These are phyloP conservation scores for Saccharomycopsis fodiens DNA, from an alignment of 805 yeast genomes.

Conservation along the genomic window DNA sequence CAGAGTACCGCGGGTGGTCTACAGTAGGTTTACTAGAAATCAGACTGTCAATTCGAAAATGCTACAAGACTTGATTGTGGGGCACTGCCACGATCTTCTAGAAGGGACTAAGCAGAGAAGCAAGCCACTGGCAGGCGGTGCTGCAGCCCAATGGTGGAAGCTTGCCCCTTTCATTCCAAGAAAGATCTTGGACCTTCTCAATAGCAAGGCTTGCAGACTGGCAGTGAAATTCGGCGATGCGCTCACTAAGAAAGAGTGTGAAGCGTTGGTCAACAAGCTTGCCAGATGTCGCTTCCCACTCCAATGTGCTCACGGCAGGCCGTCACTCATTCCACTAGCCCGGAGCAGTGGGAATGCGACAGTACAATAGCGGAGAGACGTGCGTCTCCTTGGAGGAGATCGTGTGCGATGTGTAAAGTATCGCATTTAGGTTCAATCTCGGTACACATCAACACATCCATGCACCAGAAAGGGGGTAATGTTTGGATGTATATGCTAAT, in stretches of 20 bases:
- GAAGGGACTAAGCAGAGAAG: not conserved
- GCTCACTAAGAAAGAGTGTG: constrained; percentile 38
- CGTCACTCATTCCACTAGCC: constrained; percentile 53
- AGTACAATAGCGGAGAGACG: no score
- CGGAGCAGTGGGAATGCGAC: no score
- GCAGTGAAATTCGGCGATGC: constrained; percentile 67
- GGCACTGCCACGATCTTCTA: constrained; percentile 32
- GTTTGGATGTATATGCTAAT: no score
- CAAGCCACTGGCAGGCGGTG: no score
- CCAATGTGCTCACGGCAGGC: constrained; percentile 84
- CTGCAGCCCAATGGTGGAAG: no score
- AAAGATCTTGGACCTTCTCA: constrained; percentile 41
- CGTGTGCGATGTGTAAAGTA: no score
- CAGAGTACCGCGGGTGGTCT: constrained; percentile 38
- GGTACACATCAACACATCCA: no score
- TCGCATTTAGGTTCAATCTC: no score
- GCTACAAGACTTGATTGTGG: constrained; percentile 34
- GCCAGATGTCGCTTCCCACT: constrained; percentile 52
- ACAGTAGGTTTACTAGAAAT: constrained; percentile 25
- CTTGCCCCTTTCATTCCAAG: constrained; percentile 40
- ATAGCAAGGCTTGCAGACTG: constrained; percentile 57
- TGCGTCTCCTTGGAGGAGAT: no score
- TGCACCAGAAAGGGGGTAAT: no score
- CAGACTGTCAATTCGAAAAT: constrained; percentile 23
- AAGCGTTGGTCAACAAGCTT: constrained; percentile 34